Evolutionary conservation across 495 filamentous ascomycete species (phyloP), one percentile per base, ranked within the genome.

Genomic region (Aspergillus affinis): DNA sequence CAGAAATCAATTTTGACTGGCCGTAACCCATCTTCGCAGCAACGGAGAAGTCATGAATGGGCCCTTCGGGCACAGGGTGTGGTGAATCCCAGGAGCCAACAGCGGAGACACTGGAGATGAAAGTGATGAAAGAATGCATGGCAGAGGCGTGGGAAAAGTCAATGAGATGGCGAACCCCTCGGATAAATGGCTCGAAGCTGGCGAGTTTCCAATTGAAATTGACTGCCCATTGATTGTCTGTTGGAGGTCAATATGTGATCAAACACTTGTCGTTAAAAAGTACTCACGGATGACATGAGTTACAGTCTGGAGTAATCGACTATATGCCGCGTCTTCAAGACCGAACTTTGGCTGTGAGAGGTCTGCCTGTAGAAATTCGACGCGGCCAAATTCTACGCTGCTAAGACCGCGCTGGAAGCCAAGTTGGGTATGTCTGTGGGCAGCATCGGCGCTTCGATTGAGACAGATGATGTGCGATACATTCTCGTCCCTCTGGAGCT

Each of bases 41-140:
- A 4, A 77, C 45, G 19, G 51, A 48, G 13, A 80, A 66, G 54
- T 86, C 80, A 36, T 73, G 63, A 2, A 84, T 65, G 0, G 72
- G 64, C n/a, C 48, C 51, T 64, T 86, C 83, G 0, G 81, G 81
- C 4, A 85, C 62, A 3, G 64, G 59, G 4, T 60, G 58, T 9
- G 65, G 58, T 0, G 54, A 60, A 8, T 60, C 49, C 77, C 76
- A 83, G 6, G 55, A 60, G 41, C 77, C 70, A 17, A 70, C 75
- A 0, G 78, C 72, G 45, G 69, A 72, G 20, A 86, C 76, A 15
- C 77, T 81, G 4, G 81, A 84, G 41, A 84, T 72, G 59, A 85
- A 87, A 0, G 80, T 63, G n/a, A 86, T 69, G 8, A 75, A 74
- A 0, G 79, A 71, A 6, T 69, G 61, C 58, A 78, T 73, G 12